Base-by-base conservation (phyloP, 805 yeast species). In the Starmerella asiatica region DNA sequence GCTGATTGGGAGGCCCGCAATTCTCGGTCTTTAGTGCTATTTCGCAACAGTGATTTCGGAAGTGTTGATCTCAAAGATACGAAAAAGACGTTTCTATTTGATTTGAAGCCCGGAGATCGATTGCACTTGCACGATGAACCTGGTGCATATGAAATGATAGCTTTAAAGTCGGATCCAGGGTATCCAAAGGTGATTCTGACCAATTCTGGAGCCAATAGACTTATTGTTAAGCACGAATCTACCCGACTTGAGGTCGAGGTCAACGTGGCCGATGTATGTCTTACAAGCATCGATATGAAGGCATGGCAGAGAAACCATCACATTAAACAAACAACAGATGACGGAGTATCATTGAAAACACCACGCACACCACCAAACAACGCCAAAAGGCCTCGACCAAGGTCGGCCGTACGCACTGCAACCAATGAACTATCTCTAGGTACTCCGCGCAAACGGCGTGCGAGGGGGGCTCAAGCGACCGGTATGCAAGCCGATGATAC, bases 11-110 rank as follows among this genome's bases (percentile, higher is more conserved):
- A 37, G 21, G 12, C 12, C 17, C 9, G 27, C 8, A 21, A 27
- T n/a, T 3, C 18, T 7, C 20, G 28, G 21, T 38, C 46, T 2
- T 1, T n/a, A 11, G 50, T 46, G 9, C 27, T 36, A 21, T 46
- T 46, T 24, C 29, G 44, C 21, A 32, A 41, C 20, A 38, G 42
- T 20, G 37, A 45, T 16, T 15, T 21, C 11, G 50, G 38, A 4
- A 9, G 6, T 6, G 36, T 29, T 5, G 41, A 45, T n/a, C 42
- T 46, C 29, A 2, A 21, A 5, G 29, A 11, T 5, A 7, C 38
- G 9, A 14, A 5, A 7, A 27, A 11, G 11, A 7, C 38, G 9
- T 8, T 20, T n/a, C 37, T 36, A 29, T 38, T 41, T 23, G 37
- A 36, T 14, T 29, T 45, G 16, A 20, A 21, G n/a, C 34, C 29